phyloP scores from a whole-genome alignment of 2,329 filamentous ascomycete genomes.

The Fusarium papillatum region DNA sequence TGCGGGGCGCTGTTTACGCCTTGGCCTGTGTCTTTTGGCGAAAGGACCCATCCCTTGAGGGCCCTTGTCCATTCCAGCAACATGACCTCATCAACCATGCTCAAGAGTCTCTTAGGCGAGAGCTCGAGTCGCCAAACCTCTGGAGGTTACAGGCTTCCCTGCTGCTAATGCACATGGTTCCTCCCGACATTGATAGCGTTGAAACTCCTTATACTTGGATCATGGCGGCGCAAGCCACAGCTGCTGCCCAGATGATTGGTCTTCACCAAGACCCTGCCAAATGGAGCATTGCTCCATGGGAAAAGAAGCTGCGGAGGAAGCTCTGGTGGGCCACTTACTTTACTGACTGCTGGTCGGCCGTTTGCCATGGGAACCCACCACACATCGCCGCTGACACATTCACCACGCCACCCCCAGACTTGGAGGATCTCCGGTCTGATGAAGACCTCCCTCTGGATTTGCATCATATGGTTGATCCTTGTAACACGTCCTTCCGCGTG shows the following conservation, averaged over 20 bases:
- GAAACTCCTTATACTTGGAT: slow-evolving; percentile 62
- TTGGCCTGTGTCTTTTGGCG: slow-evolving; percentile 59
- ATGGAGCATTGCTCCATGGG: slow-evolving; percentile 58
- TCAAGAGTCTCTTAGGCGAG: slow-evolving; percentile 57
- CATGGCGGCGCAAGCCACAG: slow-evolving; percentile 57
- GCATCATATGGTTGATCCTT: slow-evolving; percentile 50
- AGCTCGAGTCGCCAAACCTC: slow-evolving; percentile 61
- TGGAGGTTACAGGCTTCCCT: slow-evolving; percentile 61
- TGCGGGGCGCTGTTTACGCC: slow-evolving; percentile 60
- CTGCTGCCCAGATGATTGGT: slow-evolving; percentile 60
- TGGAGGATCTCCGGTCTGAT: slow-evolving; percentile 58
- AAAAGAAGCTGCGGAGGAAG: slow-evolving; percentile 58
- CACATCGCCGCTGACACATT: slow-evolving; percentile 57
- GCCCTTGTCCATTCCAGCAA: slow-evolving; percentile 53
- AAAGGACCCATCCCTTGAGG: slow-evolving; percentile 48
- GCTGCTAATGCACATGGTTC: slow-evolving; percentile 59
- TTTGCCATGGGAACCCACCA: slow-evolving; percentile 61
- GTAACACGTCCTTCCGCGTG: slow-evolving; percentile 48
- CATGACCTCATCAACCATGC: slow-evolving; percentile 57
- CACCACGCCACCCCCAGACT: slow-evolving; percentile 52
- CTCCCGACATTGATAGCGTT: slow-evolving; percentile 59
- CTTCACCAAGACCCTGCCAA: slow-evolving; percentile 57
- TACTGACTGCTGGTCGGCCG: slow-evolving; percentile 59
- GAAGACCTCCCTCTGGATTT: slow-evolving; percentile 55
- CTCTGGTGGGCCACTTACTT: slow-evolving; percentile 61